These are phyloP conservation scores for Pichia sporocuriosa DNA, from an alignment of 805 yeast species.

Conservation along the genomic window DNA sequence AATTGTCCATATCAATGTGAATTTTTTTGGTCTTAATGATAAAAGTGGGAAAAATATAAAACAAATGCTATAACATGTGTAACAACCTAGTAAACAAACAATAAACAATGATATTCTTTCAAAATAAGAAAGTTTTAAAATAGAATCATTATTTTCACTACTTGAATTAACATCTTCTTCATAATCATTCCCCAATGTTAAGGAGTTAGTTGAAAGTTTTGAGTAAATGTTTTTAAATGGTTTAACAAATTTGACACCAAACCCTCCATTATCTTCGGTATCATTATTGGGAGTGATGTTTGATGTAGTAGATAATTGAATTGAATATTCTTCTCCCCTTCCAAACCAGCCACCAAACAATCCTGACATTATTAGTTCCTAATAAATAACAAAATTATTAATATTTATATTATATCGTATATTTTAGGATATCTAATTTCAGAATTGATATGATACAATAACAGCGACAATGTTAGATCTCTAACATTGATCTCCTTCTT, in stretches of 20 bases:
- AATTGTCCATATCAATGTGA: conserved; percentile 78
- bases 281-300: neutral
- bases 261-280: neutral
- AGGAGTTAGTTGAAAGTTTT: neutral
- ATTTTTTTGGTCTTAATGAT: conserved; percentile 77
- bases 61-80: conserved; percentile 67
- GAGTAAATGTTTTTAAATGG: neutral
- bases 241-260: neutral
- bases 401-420: too few relatives aligned
- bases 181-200: conserved; percentile 1
- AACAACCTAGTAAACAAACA: conserved; percentile 63
- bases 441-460: too few relatives aligned
- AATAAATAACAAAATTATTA: too few relatives aligned
- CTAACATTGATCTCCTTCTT: too few relatives aligned
- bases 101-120: conserved; percentile 73
- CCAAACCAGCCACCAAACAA: too few relatives aligned
- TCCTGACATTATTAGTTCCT: neutral
- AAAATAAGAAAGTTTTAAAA: conserved; percentile 57
- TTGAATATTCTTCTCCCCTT: too few relatives aligned
- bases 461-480: too few relatives aligned
- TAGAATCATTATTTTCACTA: neutral
- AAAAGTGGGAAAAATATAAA: conserved; percentile 76
- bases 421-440: too few relatives aligned
- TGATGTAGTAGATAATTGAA: neutral
- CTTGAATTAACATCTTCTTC: neutral